Evolutionary conservation across 169 alveolate species (phyloP), one percentile per base, ranked within the genome.

Genomic region (Plasmodium gaboni): DNA sequence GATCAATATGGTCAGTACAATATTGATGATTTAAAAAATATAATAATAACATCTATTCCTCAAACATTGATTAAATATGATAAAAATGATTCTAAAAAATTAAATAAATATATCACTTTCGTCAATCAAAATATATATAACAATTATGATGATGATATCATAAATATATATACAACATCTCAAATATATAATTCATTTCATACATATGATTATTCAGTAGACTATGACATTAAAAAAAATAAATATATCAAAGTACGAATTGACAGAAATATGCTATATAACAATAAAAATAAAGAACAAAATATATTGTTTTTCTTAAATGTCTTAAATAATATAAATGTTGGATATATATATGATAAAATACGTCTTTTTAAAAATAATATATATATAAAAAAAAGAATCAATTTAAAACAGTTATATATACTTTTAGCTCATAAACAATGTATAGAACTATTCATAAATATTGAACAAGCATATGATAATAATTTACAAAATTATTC

Each of bases 311-410:
- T 19, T 61, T 74, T 74, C n/a, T 51, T 74, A 61, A 51, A 44
- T n/a, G 17, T 19, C 26, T n/a, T 59, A 15, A 46, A 59, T 8
- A 65, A 51, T 13, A 74, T 65, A 61, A 44, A 61, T 22, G 63
- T 74, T 50, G 88, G 88, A 46, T 74, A 74, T 65, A 64, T 60
- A 26, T 74, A 74, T 50, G 88, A 74, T 17, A 74, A 74, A 74
- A 65, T 74, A 61, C 22, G 48, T 44, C 61, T 74, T 22, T 74
- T 74, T 74, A 74, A 61, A 50, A 74, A 74, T 28, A 74, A 44
- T 42, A 19, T 74, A 50, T 74, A 60, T 38, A 17, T 74, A 64
- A 74, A 74, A 74, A 74, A 63, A 50, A 24, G n/a, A 19, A 67
- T 74, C 15, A 48, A 74, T 19, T 50, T 74, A 42, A 74, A 74